These are phyloP conservation scores for Porogramme epimiltina DNA, from an alignment of 1,284 basidiomycete genomes.

Conservation along the genomic window DNA sequence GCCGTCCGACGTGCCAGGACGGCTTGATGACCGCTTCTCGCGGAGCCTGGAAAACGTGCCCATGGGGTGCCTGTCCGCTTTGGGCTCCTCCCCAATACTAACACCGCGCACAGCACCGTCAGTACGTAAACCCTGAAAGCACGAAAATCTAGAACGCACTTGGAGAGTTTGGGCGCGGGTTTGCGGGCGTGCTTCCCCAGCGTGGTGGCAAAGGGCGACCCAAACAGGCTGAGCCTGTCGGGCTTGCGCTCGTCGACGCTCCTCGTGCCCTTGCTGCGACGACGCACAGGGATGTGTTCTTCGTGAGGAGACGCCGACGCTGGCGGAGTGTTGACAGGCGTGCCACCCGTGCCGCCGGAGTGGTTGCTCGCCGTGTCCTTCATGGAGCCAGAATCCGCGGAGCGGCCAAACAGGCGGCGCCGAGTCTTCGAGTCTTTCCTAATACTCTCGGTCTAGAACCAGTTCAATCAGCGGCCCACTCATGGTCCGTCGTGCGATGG, in stretches of 20 bases:
- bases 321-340: conserved; percentile 12
- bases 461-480: too few relatives aligned
- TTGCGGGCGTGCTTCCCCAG: conserved; percentile 68
- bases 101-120: conserved; percentile 1
- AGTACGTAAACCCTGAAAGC: conserved; percentile 1
- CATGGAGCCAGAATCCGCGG: conserved; percentile 31
- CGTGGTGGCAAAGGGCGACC: conserved; percentile 54
- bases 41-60: conserved; percentile 49
- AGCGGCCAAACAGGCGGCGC: conserved; percentile 62
- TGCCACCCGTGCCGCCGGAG: conserved; percentile 25
- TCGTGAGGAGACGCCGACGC: conserved; percentile 28
- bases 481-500: conserved; percentile 3
- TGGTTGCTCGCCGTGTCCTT: conserved; percentile 40
- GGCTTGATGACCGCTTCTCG: conserved; percentile 37
- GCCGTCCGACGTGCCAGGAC: conserved; percentile 41
- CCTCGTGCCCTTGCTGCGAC: conserved; percentile 50
- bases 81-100: conserved; percentile 25
- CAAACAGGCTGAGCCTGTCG: conserved; percentile 81
- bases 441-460: conserved; percentile 45
- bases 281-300: conserved; percentile 32
- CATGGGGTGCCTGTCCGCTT: conserved; percentile 34
- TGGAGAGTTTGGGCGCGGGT: conserved; percentile 73
- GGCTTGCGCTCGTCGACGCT: conserved; percentile 53
- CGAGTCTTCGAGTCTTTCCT: conserved; percentile 29
- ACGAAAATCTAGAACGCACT: conserved; percentile 37